Percentiles rank a stretch among this genome's conserved stretches.
Evolutionary conservation across 768 basidiomycete genomes (phyloP).

Genomic region (Filobasidium floriforme): DNA sequence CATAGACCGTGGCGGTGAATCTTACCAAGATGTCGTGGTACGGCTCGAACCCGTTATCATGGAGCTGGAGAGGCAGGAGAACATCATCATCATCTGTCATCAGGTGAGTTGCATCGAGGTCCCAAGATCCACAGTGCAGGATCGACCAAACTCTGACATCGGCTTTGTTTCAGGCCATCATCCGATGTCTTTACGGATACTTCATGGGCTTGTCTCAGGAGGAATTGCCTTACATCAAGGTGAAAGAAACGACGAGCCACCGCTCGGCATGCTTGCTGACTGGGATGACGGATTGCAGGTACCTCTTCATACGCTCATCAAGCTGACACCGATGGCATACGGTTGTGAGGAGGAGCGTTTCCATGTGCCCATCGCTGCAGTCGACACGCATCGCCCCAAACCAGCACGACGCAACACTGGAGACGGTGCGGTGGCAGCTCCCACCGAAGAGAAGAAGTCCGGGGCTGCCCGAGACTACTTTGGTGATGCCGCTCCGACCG

Average conservation of each 20-base stretch:
- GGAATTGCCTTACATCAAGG: slow-evolving; percentile 95
- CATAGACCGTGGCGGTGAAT: slow-evolving; percentile 62
- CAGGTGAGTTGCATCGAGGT: slow-evolving; percentile 67
- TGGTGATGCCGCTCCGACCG: slow-evolving; percentile 11
- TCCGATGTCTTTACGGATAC: slow-evolving; percentile 69
- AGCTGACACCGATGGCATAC: slow-evolving; percentile 94
- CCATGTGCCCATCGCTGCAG: slow-evolving; percentile 79
- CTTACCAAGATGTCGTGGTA: slow-evolving; percentile 92
- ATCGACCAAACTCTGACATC: no score
- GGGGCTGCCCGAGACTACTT: slow-evolving; percentile 23
- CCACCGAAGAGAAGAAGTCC: background rate
- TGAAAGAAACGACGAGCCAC: slow-evolving; percentile 39
- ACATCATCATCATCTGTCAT: slow-evolving; percentile 93
- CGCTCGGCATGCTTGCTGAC: background rate
- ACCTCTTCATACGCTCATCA: slow-evolving; percentile 84
- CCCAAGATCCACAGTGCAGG: slow-evolving; percentile 20
- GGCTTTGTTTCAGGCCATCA: slow-evolving; percentile 49
- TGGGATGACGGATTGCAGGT: slow-evolving; percentile 16
- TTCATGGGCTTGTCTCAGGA: slow-evolving; percentile 76
- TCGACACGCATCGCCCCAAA: slow-evolving; percentile 78
- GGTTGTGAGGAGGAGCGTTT: slow-evolving; percentile 97
- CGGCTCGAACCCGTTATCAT: slow-evolving; percentile 96
- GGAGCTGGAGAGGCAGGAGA: slow-evolving; percentile 96
- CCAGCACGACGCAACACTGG: slow-evolving; percentile 22
- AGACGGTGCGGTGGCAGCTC: background rate